Conservation (phyloP, 2,329 filamentous ascomycete species). For the Ilyonectria destructans region DNA sequence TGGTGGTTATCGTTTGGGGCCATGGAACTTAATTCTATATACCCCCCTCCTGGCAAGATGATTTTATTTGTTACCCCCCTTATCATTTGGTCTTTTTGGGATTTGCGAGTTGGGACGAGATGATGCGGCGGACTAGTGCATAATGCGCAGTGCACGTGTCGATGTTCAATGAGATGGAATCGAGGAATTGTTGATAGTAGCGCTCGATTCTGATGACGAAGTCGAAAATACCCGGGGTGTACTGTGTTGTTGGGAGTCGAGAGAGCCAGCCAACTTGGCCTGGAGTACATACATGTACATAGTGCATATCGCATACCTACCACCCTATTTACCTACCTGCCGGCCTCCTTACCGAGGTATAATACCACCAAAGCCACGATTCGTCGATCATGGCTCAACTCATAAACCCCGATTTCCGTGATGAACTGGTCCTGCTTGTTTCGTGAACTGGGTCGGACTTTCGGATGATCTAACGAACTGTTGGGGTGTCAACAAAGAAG, state of each 20-base stretch:
- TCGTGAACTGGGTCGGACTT: neutral
- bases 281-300: slow-evolving; percentile 22
- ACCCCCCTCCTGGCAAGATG: slow-evolving; percentile 47
- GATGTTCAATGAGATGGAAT: slow-evolving; percentile 37
- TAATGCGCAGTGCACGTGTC: slow-evolving; percentile 12
- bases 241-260: slow-evolving; percentile 20
- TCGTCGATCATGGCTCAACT: slow-evolving; percentile 3
- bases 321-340: neutral
- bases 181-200: slow-evolving; percentile 18
- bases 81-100: slow-evolving; percentile 34
- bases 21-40: slow-evolving; percentile 51
- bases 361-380: slow-evolving; percentile 22
- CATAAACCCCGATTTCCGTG: neutral
- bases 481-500: slow-evolving; percentile 26
- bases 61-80: slow-evolving; percentile 36
- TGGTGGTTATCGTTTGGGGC: slow-evolving; percentile 43
- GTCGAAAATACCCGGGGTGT: slow-evolving; percentile 19
- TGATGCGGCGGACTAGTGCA: slow-evolving; percentile 25
- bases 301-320: slow-evolving; percentile 11
- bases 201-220: slow-evolving; percentile 15
- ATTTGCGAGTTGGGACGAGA: slow-evolving; percentile 35
- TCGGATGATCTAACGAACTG: slow-evolving; percentile 10
- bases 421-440: neutral
- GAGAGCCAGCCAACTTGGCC: slow-evolving; percentile 10
- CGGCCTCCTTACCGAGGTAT: slow-evolving; percentile 5